phyloP scores from a whole-genome alignment of 768 basidiomycete species.

The Naematelia encephala region DNA sequence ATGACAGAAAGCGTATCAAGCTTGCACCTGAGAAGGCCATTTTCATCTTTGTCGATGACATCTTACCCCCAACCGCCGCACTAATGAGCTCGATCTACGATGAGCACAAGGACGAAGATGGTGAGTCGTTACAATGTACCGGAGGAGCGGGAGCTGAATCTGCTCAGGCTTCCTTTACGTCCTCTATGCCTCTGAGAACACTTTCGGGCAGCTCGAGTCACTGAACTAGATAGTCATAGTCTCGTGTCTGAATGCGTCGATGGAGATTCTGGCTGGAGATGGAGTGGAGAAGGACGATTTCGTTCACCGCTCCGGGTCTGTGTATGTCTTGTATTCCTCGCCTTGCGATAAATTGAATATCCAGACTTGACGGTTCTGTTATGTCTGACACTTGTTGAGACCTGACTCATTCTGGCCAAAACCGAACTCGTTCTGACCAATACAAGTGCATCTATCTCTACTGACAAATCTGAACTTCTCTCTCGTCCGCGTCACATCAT shows the following conservation, averaged over 20 bases:
- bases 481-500: no score
- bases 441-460: no score
- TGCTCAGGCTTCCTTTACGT: slow-evolving; percentile 80
- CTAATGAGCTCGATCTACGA: slow-evolving; percentile 99
- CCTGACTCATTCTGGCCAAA: no score
- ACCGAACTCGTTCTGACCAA: no score
- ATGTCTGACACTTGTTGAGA: no score
- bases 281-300: background rate
- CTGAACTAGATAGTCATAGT: background rate
- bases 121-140: slow-evolving; percentile 4
- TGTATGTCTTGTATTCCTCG: slow-evolving; percentile 1
- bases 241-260: background rate
- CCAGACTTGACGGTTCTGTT: background rate
- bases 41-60: slow-evolving; percentile 99
- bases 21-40: slow-evolving; percentile 99
- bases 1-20: slow-evolving; percentile 88
- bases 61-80: slow-evolving; percentile 94
- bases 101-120: slow-evolving; percentile 99
- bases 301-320: background rate
- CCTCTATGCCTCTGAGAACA: slow-evolving; percentile 97
- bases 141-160: slow-evolving; percentile 3
- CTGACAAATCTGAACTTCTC: no score
- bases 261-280: background rate
- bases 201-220: slow-evolving; percentile 60
- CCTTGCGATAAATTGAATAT: slow-evolving; percentile 2